A percentile compares a stretch with the other conserved stretches of the same genome.
phyloP scores from a whole-genome alignment of 495 filamentous ascomycete species.

The Aspergillus kassunensis region DNA sequence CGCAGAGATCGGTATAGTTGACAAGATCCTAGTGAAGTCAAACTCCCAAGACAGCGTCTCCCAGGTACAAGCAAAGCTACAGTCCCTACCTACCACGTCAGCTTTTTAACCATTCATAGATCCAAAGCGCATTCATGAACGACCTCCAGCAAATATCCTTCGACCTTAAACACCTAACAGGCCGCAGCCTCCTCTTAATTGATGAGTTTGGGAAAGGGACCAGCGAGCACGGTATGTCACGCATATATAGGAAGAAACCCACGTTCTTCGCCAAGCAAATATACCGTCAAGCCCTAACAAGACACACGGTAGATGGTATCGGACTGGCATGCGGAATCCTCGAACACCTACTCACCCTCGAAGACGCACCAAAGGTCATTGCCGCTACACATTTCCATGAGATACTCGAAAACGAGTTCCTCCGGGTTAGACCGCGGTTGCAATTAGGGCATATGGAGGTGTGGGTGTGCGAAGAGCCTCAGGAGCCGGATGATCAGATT shows the following conservation, averaged over 20 bases:
- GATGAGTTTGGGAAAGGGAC: slow-evolving; percentile 99
- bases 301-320: slow-evolving; percentile 68
- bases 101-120: no score
- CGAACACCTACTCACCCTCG: slow-evolving; percentile 61
- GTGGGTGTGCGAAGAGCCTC: slow-evolving; percentile 57
- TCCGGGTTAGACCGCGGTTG: slow-evolving; percentile 55
- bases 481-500: slow-evolving; percentile 65
- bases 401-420: slow-evolving; percentile 73
- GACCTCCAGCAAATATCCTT: slow-evolving; percentile 87
- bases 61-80: slow-evolving; percentile 33
- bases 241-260: no score
- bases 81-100: slow-evolving; percentile 1
- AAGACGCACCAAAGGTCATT: slow-evolving; percentile 73
- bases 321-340: slow-evolving; percentile 82
- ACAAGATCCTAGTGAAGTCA: slow-evolving; percentile 88
- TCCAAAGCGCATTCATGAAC: slow-evolving; percentile 90
- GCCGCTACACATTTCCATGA: slow-evolving; percentile 94
- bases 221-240: slow-evolving; percentile 52
- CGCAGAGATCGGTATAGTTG: slow-evolving; percentile 81
- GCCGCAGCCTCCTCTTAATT: slow-evolving; percentile 73
- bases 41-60: slow-evolving; percentile 85
- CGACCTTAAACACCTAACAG: slow-evolving; percentile 71
- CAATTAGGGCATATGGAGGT: slow-evolving; percentile 86
- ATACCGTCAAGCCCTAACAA: slow-evolving; percentile 1
- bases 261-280: no score